Evolutionary conservation across 371 early-diverging fungal genomes (phyloP).

Genomic region (Mucor mucedo): DNA sequence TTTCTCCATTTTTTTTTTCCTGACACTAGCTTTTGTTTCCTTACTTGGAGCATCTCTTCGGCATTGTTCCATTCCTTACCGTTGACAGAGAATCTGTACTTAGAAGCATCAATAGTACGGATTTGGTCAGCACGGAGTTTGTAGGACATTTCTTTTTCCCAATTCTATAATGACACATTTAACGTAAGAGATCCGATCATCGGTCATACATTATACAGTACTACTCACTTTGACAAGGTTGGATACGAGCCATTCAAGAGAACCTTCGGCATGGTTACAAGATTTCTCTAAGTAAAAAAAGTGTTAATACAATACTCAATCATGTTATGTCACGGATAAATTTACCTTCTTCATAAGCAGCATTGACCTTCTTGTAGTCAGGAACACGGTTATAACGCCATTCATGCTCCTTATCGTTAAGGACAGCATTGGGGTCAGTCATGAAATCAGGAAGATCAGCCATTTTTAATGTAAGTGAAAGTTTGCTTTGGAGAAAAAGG

Average conservation of each 20-base stretch:
- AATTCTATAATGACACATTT: constrained; percentile 41
- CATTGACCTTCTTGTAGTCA: constrained; percentile 55
- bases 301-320: neutral
- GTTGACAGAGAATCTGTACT: constrained; percentile 57
- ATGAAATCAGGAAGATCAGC: constrained; percentile 54
- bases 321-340: no score
- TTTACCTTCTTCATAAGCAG: constrained; percentile 49
- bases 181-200: neutral
- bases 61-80: constrained; percentile 43
- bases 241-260: constrained; percentile 52
- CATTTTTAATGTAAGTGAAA: constrained; percentile 22
- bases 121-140: constrained; percentile 54
- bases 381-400: constrained; percentile 58
- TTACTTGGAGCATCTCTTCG: constrained; percentile 56
- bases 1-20: neutral
- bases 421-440: constrained; percentile 61
- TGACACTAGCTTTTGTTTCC: neutral
- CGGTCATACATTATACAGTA: neutral
- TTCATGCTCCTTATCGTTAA: constrained; percentile 50
- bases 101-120: constrained; percentile 51
- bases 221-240: constrained; percentile 54
- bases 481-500: neutral
- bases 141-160: constrained; percentile 64
- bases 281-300: constrained; percentile 35
- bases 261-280: constrained; percentile 48